Conservation (phyloP, 345 rosid genomes). For the Sonneratia caseolaris region DNA sequence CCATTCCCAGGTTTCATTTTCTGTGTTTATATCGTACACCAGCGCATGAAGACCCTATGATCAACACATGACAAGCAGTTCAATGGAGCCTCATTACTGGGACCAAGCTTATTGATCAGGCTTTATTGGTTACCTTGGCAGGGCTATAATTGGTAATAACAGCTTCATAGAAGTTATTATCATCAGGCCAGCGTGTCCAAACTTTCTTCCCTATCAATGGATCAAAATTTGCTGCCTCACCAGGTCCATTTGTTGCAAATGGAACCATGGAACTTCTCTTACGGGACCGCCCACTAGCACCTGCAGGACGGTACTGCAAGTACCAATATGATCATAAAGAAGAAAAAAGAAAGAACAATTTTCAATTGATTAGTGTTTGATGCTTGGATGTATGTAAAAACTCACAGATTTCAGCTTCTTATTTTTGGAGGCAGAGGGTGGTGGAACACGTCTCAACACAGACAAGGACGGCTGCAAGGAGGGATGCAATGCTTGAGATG, state of each 20-base stretch:
- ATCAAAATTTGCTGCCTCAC: slow-evolving; percentile 51
- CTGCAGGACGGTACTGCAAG: slow-evolving; percentile 58
- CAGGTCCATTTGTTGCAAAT: slow-evolving; percentile 48
- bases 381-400: slow-evolving; percentile 5
- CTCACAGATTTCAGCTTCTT: slow-evolving; percentile 88
- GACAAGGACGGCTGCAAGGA: slow-evolving; percentile 83
- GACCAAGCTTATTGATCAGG: slow-evolving; percentile 4
- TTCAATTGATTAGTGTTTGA: neutral
- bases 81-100: slow-evolving; percentile 12
- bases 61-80: slow-evolving; percentile 14
- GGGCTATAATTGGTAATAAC: slow-evolving; percentile 67
- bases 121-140: slow-evolving; percentile 33
- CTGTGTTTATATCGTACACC: slow-evolving; percentile 77
- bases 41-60: slow-evolving; percentile 81
- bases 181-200: slow-evolving; percentile 98
- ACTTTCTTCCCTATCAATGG: slow-evolving; percentile 77
- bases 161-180: slow-evolving; percentile 85
- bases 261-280: slow-evolving; percentile 34
- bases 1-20: slow-evolving; percentile 89
- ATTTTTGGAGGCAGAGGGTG: slow-evolving; percentile 43
- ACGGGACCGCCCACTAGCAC: slow-evolving; percentile 57
- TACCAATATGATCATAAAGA: slow-evolving; percentile 9
- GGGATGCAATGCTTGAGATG: slow-evolving; percentile 65
- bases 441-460: slow-evolving; percentile 59
- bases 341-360: neutral